phyloP scores from a whole-genome alignment of 1,284 basidiomycete genomes.

The Trichosporon inkin region DNA sequence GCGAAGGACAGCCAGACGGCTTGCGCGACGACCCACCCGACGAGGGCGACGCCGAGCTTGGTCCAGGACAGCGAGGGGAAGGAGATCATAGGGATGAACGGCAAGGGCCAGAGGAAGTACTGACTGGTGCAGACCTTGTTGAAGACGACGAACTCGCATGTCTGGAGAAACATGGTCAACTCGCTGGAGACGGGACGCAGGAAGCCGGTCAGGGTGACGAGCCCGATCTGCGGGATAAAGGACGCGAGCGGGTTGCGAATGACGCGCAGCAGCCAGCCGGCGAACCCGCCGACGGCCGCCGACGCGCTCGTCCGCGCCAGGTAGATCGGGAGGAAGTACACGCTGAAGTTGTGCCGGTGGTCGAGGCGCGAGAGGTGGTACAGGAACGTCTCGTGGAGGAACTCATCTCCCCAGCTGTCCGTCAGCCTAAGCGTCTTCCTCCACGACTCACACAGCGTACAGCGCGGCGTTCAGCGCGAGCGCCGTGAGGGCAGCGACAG shows the following conservation, averaged over 20 bases:
- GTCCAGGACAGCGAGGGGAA: constrained; percentile 57
- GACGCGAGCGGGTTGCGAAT: constrained; percentile 43
- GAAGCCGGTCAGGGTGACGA: constrained; percentile 40
- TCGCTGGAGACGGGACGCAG: constrained; percentile 55
- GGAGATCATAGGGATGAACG: constrained; percentile 79
- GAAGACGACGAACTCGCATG: constrained; percentile 82
- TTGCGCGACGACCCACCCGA: constrained; percentile 70
- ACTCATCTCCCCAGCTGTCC: constrained; percentile 84
- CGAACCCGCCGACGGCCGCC: background rate
- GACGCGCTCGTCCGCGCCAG: constrained; percentile 50
- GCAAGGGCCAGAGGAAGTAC: constrained; percentile 98
- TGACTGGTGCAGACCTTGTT: constrained; percentile 98
- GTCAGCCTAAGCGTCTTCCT: constrained; percentile 8
- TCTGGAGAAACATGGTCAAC: constrained; percentile 78
- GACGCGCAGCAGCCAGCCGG: constrained; percentile 16
- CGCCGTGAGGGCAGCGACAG: constrained; percentile 68
- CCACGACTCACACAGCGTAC: constrained; percentile 66
- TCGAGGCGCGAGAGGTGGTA: constrained; percentile 89
- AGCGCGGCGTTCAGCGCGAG: constrained; percentile 61
- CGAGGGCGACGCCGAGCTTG: constrained; percentile 53
- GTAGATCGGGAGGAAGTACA: constrained; percentile 94
- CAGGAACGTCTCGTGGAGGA: constrained; percentile 85
- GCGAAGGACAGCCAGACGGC: constrained; percentile 77
- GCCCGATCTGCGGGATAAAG: constrained; percentile 52
- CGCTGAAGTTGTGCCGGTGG: constrained; percentile 96